Evolutionary conservation across 345 rosid species (phyloP), one percentile per base, ranked within the genome.

Genomic region (Bruguiera gymnorhiza): DNA sequence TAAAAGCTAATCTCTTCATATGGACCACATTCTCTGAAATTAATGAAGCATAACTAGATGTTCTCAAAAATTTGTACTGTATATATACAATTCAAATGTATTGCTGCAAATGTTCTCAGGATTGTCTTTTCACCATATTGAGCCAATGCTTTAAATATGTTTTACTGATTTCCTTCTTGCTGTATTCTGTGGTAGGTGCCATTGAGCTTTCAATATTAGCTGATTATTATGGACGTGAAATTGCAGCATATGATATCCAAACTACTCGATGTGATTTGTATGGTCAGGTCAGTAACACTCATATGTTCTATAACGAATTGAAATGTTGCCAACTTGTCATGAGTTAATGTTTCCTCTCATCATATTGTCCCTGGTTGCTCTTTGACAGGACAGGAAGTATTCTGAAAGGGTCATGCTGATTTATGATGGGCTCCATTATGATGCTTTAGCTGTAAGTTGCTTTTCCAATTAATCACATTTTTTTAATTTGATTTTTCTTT

Each of bases 401-500:
- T 74, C 79, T 5, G 94, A 95, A 76, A 86, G 99, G 78, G 96
- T 79, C 60, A 83, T 92, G 94, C 88, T 95, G 71, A 87, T 95
- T 67, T 95, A 95, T 68, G 96, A 95, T 43, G 97, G 99, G 31
- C 94, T 95, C 57, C 99, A 95, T 79, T 92, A 95, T 71, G 99
- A 95, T 80, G 93, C 99, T 37, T 78, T 95, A 69, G 93, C 92
- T 64, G 99, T 95, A 89, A 67, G 93, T 54, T 71, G 27, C 65
- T 62, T 76, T 54, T 3, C 65, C 37, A 43, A 51, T 66, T 74
- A 27, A 31, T 13, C 19, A 6, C 15, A 5, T 18, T 39, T 63
- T 19, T 19, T 24, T 55, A 21, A 24, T 36, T 52, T 51, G 6
- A 46, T 48, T 26, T 73, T 60, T 32, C 8, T 37, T 52, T 11